Percentiles rank a stretch among this genome's conserved stretches.
phyloP scores from a whole-genome alignment of 169 alveolate species.

The Plasmodium fragile region DNA sequence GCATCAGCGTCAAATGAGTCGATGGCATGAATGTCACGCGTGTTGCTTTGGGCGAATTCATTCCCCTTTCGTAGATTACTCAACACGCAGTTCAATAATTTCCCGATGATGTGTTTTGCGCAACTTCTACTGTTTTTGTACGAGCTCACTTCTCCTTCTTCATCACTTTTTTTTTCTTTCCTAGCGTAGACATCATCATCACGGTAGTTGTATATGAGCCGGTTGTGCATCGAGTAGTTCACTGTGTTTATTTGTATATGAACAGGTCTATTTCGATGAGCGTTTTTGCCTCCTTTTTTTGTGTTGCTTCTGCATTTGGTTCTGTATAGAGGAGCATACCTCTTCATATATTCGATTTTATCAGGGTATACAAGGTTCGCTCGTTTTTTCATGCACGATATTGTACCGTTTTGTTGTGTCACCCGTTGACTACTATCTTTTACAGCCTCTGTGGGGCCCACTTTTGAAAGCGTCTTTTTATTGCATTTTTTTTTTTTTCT shows the following conservation, averaged over 20 bases:
- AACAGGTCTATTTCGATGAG: not conserved
- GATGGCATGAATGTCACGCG: not conserved
- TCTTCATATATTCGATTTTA: slow-evolving; percentile 17
- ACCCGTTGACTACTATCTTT: not conserved
- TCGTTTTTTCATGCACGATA: slow-evolving; percentile 8
- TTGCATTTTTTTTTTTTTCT: slow-evolving; percentile 17
- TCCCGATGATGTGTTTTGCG: not conserved
- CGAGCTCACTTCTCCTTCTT: not conserved
- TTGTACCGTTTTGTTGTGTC: not conserved
- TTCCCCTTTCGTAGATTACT: not conserved
- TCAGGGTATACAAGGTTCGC: not conserved
- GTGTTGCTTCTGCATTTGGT: not conserved
- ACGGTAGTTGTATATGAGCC: slow-evolving; percentile 1
- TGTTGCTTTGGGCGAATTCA: not conserved
- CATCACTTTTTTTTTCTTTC: not conserved
- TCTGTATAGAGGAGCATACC: slow-evolving; percentile 24
- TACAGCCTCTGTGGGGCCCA: not conserved
- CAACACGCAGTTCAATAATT: not conserved
- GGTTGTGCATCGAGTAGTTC: not conserved
- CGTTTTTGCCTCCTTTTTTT: not conserved
- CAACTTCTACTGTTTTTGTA: not conserved
- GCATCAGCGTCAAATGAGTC: not conserved
- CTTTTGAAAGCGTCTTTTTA: not conserved
- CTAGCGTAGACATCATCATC: not conserved
- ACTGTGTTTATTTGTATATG: not conserved